Conservation (phyloP, 345 rosid genomes). For the Trapa incisa region DNA sequence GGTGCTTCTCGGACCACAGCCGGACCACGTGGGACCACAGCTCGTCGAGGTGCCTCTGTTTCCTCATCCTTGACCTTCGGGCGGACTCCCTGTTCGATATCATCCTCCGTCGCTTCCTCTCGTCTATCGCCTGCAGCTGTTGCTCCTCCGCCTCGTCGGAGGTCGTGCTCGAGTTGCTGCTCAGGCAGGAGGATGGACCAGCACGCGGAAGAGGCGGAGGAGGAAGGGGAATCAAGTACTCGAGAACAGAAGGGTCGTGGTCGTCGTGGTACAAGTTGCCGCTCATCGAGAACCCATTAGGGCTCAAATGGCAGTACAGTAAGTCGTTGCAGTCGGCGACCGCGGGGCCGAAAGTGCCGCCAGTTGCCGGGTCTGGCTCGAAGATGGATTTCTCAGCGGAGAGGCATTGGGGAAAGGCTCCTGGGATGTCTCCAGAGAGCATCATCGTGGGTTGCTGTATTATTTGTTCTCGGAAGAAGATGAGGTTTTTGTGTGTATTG, state of each 20-base stretch:
- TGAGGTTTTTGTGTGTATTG: neutral
- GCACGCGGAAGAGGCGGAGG: slow-evolving; percentile 2
- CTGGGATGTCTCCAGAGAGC: slow-evolving; percentile 7
- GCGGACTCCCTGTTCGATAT: slow-evolving; percentile 96
- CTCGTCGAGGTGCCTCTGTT: slow-evolving; percentile 91
- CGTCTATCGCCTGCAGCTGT: slow-evolving; percentile 45
- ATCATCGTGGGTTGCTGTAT: neutral
- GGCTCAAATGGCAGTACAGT: neutral
- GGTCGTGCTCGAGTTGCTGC: slow-evolving; percentile 54
- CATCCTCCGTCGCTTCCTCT: slow-evolving; percentile 90
- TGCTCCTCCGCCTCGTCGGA: slow-evolving; percentile 72
- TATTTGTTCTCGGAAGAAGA: neutral
- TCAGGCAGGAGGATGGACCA: slow-evolving; percentile 12
- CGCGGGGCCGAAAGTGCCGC: neutral
- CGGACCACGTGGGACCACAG: slow-evolving; percentile 76
- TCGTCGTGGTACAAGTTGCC: neutral
- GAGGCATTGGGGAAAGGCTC: neutral
- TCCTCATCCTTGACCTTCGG: slow-evolving; percentile 89
- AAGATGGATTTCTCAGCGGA: neutral
- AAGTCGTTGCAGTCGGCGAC: neutral
- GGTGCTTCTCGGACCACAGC: slow-evolving; percentile 60
- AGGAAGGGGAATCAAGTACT: neutral
- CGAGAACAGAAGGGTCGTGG: neutral
- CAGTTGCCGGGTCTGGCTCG: neutral
- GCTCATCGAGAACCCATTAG: neutral